Conservation (phyloP, 805 yeast genomes). For the Ogataea ganodermae region DNA sequence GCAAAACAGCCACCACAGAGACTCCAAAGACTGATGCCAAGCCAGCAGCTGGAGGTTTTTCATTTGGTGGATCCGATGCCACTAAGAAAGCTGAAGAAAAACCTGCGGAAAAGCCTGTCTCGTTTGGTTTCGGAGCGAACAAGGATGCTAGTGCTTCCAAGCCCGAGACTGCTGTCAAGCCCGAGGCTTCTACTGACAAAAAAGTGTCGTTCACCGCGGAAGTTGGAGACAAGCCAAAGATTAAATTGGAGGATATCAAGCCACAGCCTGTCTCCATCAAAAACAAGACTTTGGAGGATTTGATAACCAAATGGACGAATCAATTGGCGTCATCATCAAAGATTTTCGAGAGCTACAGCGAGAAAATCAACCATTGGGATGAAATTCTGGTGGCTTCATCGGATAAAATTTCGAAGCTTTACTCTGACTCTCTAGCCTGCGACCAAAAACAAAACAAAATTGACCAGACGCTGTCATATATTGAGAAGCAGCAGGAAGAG, state of each 20-base stretch:
- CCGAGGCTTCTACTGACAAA: conserved; percentile 1
- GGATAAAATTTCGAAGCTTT: conserved; percentile 75
- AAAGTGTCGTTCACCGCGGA: conserved; percentile 4
- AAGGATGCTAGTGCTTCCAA: too few species aligned
- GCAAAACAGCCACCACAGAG: conserved; percentile 12
- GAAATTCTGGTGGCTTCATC: conserved; percentile 79
- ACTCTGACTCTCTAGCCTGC: conserved; percentile 75
- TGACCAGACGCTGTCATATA: conserved; percentile 83
- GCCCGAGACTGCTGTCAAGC: background rate
- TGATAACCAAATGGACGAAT: conserved; percentile 90
- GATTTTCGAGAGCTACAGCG: conserved; percentile 74
- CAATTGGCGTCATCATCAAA: conserved; percentile 73
- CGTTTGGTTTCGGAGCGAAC: background rate
- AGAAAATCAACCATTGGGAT: conserved; percentile 84
- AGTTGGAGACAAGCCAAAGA: conserved; percentile 23
- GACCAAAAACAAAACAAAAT: conserved; percentile 83
- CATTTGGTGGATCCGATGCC: background rate
- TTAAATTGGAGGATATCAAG: conserved; percentile 54
- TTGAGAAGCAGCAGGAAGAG: conserved; percentile 91
- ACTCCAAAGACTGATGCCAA: conserved; percentile 8
- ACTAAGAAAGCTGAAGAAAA: background rate
- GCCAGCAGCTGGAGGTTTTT: conserved; percentile 1
- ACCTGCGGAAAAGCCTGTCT: background rate
- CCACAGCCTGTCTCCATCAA: conserved; percentile 76
- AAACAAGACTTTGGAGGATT: conserved; percentile 90